Evolutionary conservation across 257 asterid genomes (phyloP).

Genomic region (Osmanthus fragrans): DNA sequence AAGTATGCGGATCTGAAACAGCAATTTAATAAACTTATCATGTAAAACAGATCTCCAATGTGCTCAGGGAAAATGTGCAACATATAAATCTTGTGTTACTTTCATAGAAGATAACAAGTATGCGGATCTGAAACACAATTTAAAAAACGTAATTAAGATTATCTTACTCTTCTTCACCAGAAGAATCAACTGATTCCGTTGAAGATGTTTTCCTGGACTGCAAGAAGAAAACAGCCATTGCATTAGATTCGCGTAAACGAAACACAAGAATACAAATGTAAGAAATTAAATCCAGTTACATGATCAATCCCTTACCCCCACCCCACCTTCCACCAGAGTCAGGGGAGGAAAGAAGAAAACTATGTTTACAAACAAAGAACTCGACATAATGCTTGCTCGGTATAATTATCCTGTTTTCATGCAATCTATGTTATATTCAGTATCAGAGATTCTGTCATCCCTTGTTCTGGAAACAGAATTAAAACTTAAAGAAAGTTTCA

Average conservation of each 20-base stretch:
- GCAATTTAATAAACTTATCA: conserved; percentile 7
- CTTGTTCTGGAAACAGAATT: conserved; percentile 5
- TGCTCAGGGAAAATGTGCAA: neutral
- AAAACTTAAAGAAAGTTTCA: neutral
- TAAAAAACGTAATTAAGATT: conserved; percentile 21
- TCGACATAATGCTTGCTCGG: neutral
- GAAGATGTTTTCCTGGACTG: conserved; percentile 80
- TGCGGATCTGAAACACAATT: conserved; percentile 12
- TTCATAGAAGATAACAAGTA: conserved; percentile 15
- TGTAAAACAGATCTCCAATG: conserved; percentile 12
- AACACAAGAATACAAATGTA: neutral
- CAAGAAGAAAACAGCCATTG: conserved; percentile 23
- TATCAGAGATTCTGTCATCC: conserved; percentile 1
- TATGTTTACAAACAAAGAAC: neutral
- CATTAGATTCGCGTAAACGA: neutral
- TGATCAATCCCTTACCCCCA: neutral
- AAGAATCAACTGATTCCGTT: conserved; percentile 72
- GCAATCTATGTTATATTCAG: neutral
- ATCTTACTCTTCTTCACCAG: conserved; percentile 98
- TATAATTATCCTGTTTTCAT: conserved; percentile 4
- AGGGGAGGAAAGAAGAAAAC: neutral
- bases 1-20: conserved; percentile 12
- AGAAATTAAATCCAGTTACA: neutral
- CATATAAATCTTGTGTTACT: neutral
- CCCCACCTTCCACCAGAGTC: neutral